Base-by-base conservation (phyloP, 768 basidiomycete species). In the Termitomyces sp. region DNA sequence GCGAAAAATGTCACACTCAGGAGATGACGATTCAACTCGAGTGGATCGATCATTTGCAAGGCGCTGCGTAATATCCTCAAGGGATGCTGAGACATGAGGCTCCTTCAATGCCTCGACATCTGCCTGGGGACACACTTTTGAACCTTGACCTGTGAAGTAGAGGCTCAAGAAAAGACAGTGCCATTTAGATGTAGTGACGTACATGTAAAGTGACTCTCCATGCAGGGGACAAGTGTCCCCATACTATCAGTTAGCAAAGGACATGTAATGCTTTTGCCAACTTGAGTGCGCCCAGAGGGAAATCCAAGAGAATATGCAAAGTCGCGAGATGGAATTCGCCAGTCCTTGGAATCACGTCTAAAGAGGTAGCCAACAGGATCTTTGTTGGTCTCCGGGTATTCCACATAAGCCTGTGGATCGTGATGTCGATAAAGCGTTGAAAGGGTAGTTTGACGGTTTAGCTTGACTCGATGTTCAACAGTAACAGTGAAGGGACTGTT, bases 131-230 rank as follows among this genome's bases (percentile, higher is more conserved):
- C 64, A 65, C 24, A 61, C 55, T 56, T 65, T 65, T 20, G 20
- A 56, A 24, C 64, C 64, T 63, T 63, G 62, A 49, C 61, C 64
- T 65, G 34, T 12, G 2, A 0, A 34, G n/a, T 16, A 34, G n/a
- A 44, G 12, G 1, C 2, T 44, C 22, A 1, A 42, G 18, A 50
- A 16, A 44, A 46, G 4, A 24, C 3, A 32, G 18, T 18, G 8
- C 7, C 2, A 56, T 49, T 34, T 20, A 36, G 18, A 12, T 37
- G 4, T 34, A 39, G 10, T 18, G 5, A 39, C 39, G 6, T n/a
- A 39, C 39, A 39, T 4, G 39, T 39, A 5, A 39, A 39, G 7
- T 39, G 39, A 18, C 16, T 39, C n/a, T 39, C 9, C 1, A 41
- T 4, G 7, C 41, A 41, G 9, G 41, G 41, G 8, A 41, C 41